Evolutionary conservation across 768 basidiomycete species (phyloP), one percentile per base, ranked within the genome.

Genomic region (Lentinula sp.): DNA sequence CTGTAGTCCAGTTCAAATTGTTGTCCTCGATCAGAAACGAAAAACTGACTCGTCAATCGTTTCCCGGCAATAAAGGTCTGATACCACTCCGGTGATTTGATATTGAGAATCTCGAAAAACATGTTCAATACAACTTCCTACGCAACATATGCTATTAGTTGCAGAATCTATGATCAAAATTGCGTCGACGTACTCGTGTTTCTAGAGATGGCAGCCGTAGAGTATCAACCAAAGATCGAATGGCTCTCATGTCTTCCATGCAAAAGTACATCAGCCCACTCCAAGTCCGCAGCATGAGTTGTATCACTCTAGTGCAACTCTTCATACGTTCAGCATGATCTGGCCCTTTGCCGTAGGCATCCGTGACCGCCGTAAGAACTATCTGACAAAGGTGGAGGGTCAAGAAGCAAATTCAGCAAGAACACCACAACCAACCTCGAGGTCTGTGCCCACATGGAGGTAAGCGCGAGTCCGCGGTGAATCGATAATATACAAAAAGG

Each of bases 211-310:
- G 95, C 73, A 97, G 91, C 63, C 87, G 84, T 49, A 99, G 78
- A 0, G 89, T 92, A 66, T 95, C 84, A 34, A 98, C 81, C 34
- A 98, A 74, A 4, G 91, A 89, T 54, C 87, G 84, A 59, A 99
- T 87, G 0, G 95, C 93, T 37, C 85, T 78, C 79, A 90, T 89
- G 65, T 92, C 85, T 68, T 95, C 84, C 83, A 95, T 86, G 71
- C 93, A 96, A 66, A 96, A 87, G 70, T 96, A 98, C 83, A 98
- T 87, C 28, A 98, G 70, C 10, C 95, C 96, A 67, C 93, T 89
- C 95, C 95, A 99, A 11, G 91, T 93, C 56, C 89, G 84, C 56
- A 99, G 71, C 84, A 97, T 89, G 46, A 88, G 77, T 58, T 88
- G 85, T 39, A 96, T 85, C 57, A 95, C 84, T 65, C 83, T 87